Evolutionary conservation across 2,329 filamentous ascomycete genomes (phyloP), one percentile per base, ranked within the genome.

Genomic region (Diaporthe ilicicola): DNA sequence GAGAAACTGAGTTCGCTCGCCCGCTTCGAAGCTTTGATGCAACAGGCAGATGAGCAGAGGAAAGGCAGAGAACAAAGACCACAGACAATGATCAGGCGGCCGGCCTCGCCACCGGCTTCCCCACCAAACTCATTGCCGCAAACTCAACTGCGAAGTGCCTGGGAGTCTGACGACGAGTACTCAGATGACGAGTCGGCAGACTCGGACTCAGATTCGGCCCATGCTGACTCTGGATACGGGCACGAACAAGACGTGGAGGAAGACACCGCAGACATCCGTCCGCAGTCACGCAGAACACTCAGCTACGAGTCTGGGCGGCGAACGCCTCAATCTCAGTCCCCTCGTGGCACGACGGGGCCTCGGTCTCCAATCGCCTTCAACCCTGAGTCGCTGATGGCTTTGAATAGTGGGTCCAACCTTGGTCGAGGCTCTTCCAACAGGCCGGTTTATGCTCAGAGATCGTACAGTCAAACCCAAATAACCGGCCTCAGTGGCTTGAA

Each of bases 11-110:
- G 86, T 74, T 92, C 90, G 0, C 82, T 92, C 39, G 90, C 89
- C 12, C 84, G 89, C 27, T 92, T 92, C 67, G 90, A 92, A 67
- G 90, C 89, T 3, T 78, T 92, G 53, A 92, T 92, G 90, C 83
- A 85, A 27, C 88, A 91, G 74, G 82, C 83, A 24, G 90, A 92
- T 48, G 84, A 86, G 70, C 86, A 84, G 65, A 81, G 83, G 69
- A 81, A 81, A 74, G 81, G 82, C 61, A 81, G 81, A 34, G 81
- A 83, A 51, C 79, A 81, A 10, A 76, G 78, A 27, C 76, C 77
- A 66, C 27, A 68, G 39, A 71, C 73, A 13, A 65, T 71, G 34
- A 66, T 69, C 44, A 76, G 59, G 59, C 59, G 59, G 4, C 59
- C 59, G 29, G 59, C 59, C 59, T 64, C 59, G 19, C 66, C 42